Evolutionary conservation across 495 filamentous ascomycete genomes (phyloP), one percentile per base, ranked within the genome.

Genomic region (Xylaria castorea): DNA sequence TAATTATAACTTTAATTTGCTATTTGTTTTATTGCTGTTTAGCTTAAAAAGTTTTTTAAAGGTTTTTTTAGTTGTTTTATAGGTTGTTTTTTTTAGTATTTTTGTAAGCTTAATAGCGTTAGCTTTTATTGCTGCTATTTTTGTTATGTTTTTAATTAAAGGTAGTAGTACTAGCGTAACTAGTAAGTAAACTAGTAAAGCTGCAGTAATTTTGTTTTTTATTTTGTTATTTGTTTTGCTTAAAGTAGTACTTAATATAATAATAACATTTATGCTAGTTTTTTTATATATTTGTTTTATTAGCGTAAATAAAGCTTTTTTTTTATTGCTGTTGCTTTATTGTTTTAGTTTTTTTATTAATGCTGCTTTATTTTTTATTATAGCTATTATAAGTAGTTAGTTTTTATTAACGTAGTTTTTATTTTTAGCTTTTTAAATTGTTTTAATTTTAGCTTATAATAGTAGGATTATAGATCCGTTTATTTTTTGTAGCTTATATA

Each of bases 351-450:
- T n/a, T 62, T 3, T 38, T 22, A n/a, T 22, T 22, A 36, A 4
- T 40, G 7, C 6, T 11, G 16, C 42, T 62, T 40, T 62, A 40
- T 40, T 62, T 22, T 62, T 62, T 66, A 44, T 48, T 22, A 66
- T 20, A 32, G 3, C 14, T 12, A 66, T 48, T 50, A 40, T 32
- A 27, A 36, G n/a, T 5, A 22, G 3, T 62, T 40, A 16, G 3
- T 58, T 58, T 58, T 58, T 58, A 20, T 18, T 34, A 58, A 16
- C 16, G 34, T 58, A 58, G 14, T 58, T 58, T 58, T 58, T 58
- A 34, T 16, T 5, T 0, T 18, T 34, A 3, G 7, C 7, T 58
- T 58, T 34, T 58, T 58, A 16, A 8, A 58, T 58, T 3, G 5
- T 18, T 58, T 30, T 58, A 32, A 58, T 22, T 34, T 58, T 58